Conservation (phyloP, 2,329 filamentous ascomycete genomes). For the Teratosphaeria destructans region DNA sequence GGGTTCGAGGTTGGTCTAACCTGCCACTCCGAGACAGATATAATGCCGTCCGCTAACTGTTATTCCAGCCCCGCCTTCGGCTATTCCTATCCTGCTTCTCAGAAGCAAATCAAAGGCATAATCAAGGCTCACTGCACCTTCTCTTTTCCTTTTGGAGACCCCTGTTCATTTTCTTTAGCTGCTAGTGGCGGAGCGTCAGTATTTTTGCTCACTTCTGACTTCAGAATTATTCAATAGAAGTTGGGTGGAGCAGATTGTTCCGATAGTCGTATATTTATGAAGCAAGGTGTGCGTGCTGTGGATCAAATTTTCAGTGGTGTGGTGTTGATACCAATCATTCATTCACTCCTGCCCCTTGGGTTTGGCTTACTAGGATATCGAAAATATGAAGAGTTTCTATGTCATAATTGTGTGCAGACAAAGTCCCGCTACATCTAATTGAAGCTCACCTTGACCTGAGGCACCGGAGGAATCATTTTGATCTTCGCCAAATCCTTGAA, state of each 20-base stretch:
- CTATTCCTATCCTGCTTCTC: constrained; percentile 11
- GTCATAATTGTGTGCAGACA: neutral
- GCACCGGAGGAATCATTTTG: constrained; percentile 33
- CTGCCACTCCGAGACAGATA: neutral
- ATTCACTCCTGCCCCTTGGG: neutral
- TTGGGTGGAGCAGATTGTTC: no score
- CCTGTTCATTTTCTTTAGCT: neutral
- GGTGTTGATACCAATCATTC: neutral
- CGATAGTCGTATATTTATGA: neutral
- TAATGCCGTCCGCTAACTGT: neutral
- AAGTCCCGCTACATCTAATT: constrained; percentile 4
- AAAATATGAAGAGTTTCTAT: neutral
- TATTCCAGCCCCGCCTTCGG: constrained; percentile 12
- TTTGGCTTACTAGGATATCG: neutral
- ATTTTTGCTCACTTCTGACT: no score
- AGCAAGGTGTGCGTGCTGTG: constrained; percentile 10
- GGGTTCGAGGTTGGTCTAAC: constrained; percentile 2
- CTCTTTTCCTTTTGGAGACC: constrained; percentile 1
- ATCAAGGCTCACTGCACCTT: constrained; percentile 4
- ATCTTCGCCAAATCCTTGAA: constrained; percentile 33
- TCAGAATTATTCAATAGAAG: no score
- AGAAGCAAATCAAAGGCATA: constrained; percentile 3
- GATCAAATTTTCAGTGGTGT: constrained; percentile 1
- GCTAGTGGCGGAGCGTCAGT: no score
- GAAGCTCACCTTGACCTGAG: constrained; percentile 14